Evolutionary conservation across 345 rosid species (phyloP).

Genomic region (Syzygium aromaticum): DNA sequence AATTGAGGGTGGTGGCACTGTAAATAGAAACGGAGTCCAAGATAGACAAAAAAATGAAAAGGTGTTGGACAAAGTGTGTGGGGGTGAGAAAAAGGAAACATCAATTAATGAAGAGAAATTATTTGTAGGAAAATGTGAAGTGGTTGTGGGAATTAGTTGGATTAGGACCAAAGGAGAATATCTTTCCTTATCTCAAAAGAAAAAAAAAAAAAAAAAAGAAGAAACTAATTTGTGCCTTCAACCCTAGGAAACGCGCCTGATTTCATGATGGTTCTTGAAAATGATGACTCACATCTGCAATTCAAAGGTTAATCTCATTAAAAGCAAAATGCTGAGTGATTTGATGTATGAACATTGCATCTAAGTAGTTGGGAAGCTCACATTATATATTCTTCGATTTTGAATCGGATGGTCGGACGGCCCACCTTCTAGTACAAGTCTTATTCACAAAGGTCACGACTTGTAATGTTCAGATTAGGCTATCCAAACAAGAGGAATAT

Average conservation of each 20-base stretch:
- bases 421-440: neutral
- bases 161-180: conserved; percentile 40
- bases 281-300: conserved; percentile 14
- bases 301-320: neutral
- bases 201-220: neutral
- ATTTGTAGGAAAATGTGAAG: conserved; percentile 4
- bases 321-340: neutral
- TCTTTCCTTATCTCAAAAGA: neutral
- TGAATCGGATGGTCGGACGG: neutral
- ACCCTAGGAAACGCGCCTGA: conserved; percentile 33
- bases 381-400: neutral
- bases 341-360: neutral
- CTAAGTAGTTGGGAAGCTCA: neutral
- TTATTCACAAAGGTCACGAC: neutral
- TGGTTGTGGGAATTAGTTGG: conserved; percentile 24
- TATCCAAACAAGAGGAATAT: neutral
- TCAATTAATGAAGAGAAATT: neutral
- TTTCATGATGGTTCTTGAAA: conserved; percentile 38
- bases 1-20: conserved; percentile 11
- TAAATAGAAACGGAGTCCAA: conserved; percentile 19
- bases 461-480: neutral
- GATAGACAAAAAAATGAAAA: conserved; percentile 7
- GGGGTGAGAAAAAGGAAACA: neutral
- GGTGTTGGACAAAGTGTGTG: neutral
- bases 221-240: conserved; percentile 20